Conservation (phyloP, 2,329 filamentous ascomycete genomes). For the Talaromyces sp. region DNA sequence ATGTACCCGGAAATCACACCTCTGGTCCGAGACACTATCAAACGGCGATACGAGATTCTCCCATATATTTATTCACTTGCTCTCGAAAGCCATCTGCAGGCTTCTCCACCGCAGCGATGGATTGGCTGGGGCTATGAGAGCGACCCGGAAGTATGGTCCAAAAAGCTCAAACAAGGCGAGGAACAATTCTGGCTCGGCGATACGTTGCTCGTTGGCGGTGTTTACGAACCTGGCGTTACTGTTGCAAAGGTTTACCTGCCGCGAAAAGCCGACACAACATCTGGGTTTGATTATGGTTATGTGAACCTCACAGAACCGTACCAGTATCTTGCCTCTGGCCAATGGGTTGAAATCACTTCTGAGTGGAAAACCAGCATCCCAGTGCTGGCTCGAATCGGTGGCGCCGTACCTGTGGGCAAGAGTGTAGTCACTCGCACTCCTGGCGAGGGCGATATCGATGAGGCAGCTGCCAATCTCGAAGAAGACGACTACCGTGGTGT, state of each 20-base stretch:
- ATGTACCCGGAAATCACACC: slow-evolving; percentile 66
- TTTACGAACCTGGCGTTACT: slow-evolving; percentile 56
- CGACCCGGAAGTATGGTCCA: slow-evolving; percentile 61
- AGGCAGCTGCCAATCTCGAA: slow-evolving; percentile 37
- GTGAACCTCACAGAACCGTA: slow-evolving; percentile 60
- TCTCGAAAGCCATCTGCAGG: slow-evolving; percentile 57
- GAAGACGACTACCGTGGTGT: slow-evolving; percentile 53
- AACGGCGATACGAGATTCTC: slow-evolving; percentile 65
- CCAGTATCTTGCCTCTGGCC: slow-evolving; percentile 50
- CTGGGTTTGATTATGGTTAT: slow-evolving; percentile 50
- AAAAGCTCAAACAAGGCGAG: slow-evolving; percentile 57
- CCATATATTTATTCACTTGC: slow-evolving; percentile 66
- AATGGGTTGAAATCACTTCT: slow-evolving; percentile 49
- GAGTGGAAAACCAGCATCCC: slow-evolving; percentile 53
- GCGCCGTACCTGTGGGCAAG: slow-evolving; percentile 50
- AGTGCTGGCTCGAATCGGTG: slow-evolving; percentile 51
- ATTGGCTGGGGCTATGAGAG: slow-evolving; percentile 67
- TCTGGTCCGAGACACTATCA: slow-evolving; percentile 60
- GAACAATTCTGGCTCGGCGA: slow-evolving; percentile 71
- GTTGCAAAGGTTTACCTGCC: slow-evolving; percentile 60
- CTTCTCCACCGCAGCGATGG: slow-evolving; percentile 64
- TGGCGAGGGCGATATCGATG: slow-evolving; percentile 47
- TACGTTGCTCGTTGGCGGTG: slow-evolving; percentile 56
- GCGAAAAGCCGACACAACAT: slow-evolving; percentile 28
- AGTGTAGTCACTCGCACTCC: slow-evolving; percentile 47